Evolutionary conservation across 2,329 filamentous ascomycete species (phyloP).

Genomic region (Tolypocladium ovalisporum): DNA sequence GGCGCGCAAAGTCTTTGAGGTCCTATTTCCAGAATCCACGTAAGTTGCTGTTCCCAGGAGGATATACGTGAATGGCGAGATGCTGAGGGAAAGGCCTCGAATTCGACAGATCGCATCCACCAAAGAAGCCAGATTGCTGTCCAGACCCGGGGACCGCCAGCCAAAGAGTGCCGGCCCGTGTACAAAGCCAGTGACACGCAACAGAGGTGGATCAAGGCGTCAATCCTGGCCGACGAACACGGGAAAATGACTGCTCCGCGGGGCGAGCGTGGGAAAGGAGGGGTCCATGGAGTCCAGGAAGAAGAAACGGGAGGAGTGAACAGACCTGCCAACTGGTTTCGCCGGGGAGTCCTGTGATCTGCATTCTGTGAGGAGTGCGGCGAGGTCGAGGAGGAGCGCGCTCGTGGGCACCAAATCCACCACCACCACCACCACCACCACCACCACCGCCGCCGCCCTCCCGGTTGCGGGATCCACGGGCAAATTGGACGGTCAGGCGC

Average conservation of each 20-base stretch:
- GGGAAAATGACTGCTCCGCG: constrained; percentile 18
- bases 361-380: constrained; percentile 92
- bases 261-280: constrained; percentile 15
- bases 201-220: constrained; percentile 6
- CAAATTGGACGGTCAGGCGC: constrained; percentile 95
- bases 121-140: constrained; percentile 9
- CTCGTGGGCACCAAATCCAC: constrained; percentile 40
- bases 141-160: constrained; percentile 2
- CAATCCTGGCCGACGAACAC: constrained; percentile 10
- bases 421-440: constrained; percentile 22
- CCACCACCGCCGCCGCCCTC: constrained; percentile 24
- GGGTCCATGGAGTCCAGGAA: constrained; percentile 31
- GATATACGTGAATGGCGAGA: constrained; percentile 11
- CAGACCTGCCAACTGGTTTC: constrained; percentile 99
- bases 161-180: constrained; percentile 12
- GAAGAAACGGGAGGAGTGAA: constrained; percentile 51
- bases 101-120: constrained; percentile 25
- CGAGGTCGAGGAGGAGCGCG: constrained; percentile 63
- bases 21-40: constrained; percentile 80
- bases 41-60: constrained; percentile 63
- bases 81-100: constrained; percentile 18
- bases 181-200: constrained; percentile 10
- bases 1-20: constrained; percentile 97
- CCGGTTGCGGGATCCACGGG: constrained; percentile 64
- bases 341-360: constrained; percentile 89